Evolutionary conservation across 345 rosid species (phyloP), one percentile per base, ranked within the genome.

Genomic region (Gossypium turneri): DNA sequence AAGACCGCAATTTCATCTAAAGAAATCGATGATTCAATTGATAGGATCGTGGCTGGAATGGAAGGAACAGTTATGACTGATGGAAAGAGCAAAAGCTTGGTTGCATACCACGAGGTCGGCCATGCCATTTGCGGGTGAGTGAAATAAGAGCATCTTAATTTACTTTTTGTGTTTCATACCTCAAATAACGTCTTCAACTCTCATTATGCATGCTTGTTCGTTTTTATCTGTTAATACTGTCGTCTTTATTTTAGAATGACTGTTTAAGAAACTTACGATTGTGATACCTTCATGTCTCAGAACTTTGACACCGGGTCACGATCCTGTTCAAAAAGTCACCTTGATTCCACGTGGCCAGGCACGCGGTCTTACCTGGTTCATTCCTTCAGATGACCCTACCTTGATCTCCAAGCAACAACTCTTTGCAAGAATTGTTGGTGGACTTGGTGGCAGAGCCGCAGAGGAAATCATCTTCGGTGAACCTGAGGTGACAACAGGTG

Each of bases 31-130:
- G 98, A 94, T 82, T 90, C 98, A 38, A 94, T 94, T 81, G 98
- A 94, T 84, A 86, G 98, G 80, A 94, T 94, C 75, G 98, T 94
- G 73, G 98, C 98, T 61, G 98, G 98, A 57, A 94, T 94, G 98
- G 98, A 94, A 81, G 98, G 98, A 80, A 94, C 98, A 0, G 97
- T 94, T n/a, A 94, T 94, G 98, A 94, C 97, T 0, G 98, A 94
- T 75, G 92, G 98, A 48, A 94, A 94, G 88, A 90, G 98, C 76
- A 94, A 94, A 78, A 94, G 98, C 85, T 84, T 94, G 77, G 97
- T 94, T 75, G 97, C 98, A 22, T 92, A 94, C 87, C 98, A 94
- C 75, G 98, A 94, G 87, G 98, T 94, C 62, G 97, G 98, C 63
- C 98, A 94, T 67, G 97, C 98, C 25, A 83, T 94, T 68, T 94